A percentile compares a stretch with the other conserved stretches of the same genome.
Evolutionary conservation across 805 yeast species (phyloP).

Genomic region (Candida sphagnicola): DNA sequence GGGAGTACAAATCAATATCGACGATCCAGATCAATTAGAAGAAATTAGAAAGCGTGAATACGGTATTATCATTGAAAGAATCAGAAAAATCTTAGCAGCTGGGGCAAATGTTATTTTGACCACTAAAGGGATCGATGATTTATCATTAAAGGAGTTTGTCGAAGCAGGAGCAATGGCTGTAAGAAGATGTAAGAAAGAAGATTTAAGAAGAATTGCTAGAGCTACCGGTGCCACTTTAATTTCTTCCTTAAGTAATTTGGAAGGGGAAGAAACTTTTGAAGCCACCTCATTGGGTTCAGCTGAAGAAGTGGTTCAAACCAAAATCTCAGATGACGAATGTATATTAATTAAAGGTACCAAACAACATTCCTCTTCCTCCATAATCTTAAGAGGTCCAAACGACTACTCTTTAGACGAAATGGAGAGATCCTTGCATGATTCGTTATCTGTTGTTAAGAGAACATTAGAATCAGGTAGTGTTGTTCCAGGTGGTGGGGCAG

Average conservation of each 20-base stretch:
- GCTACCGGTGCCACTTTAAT: constrained; percentile 96
- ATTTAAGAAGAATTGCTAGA: constrained; percentile 91
- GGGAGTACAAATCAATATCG: constrained; percentile 96
- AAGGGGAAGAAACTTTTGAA: constrained; percentile 93
- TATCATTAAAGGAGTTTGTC: constrained; percentile 85
- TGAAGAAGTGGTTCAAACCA: constrained; percentile 84
- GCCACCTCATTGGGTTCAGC: constrained; percentile 82
- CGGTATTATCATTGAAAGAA: constrained; percentile 79
- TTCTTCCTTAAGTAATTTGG: constrained; percentile 84
- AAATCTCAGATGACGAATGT: constrained; percentile 95
- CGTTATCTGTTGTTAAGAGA: constrained; percentile 90
- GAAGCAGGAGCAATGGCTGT: constrained; percentile 94
- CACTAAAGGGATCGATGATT: constrained; percentile 92
- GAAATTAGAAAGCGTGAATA: constrained; percentile 85
- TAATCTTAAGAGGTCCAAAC: constrained; percentile 92
- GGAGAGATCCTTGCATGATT: constrained; percentile 96
- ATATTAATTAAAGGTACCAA: constrained; percentile 85
- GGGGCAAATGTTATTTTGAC: constrained; percentile 94
- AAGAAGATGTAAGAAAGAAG: constrained; percentile 96
- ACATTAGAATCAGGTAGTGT: constrained; percentile 91
- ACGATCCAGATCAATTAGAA: constrained; percentile 96
- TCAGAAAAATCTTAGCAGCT: constrained; percentile 72
- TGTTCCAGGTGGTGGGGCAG: constrained; percentile 99
- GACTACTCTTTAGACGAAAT: constrained; percentile 95
- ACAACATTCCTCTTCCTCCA: constrained; percentile 87